Conservation (phyloP, 2,329 filamentous ascomycete genomes). For the Epichloe aotearoae region DNA sequence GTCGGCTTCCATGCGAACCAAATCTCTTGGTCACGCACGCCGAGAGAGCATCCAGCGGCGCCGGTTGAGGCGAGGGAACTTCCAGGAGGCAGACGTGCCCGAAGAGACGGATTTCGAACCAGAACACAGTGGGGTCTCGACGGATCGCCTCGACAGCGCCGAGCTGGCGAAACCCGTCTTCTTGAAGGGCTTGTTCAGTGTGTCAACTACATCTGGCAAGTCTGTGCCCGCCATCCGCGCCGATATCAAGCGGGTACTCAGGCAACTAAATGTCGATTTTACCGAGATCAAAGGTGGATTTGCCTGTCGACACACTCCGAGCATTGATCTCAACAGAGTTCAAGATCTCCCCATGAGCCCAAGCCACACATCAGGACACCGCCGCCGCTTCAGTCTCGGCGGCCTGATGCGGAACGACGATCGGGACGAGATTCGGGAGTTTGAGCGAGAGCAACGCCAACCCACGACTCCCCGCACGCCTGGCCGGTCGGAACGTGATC, state of each 20-base stretch:
- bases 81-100: conserved; percentile 63
- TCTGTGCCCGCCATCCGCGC: conserved; percentile 72
- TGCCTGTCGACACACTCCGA: conserved; percentile 74
- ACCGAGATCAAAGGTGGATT: conserved; percentile 90
- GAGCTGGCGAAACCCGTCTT: conserved; percentile 89
- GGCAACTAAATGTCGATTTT: conserved; percentile 80
- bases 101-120: conserved; percentile 84
- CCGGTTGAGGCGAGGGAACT: conserved; percentile 59
- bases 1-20: conserved; percentile 58
- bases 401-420: conserved; percentile 45
- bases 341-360: conserved; percentile 51
- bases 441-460: conserved; percentile 26
- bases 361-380: conserved; percentile 44
- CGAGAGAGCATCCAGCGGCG: conserved; percentile 87
- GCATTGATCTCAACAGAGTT: conserved; percentile 71
- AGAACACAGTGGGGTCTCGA: conserved; percentile 46
- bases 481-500: conserved; percentile 22
- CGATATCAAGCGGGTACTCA: conserved; percentile 83
- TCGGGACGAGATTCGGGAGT: conserved; percentile 57
- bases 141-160: conserved; percentile 49
- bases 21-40: conserved; percentile 78
- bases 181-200: conserved; percentile 92
- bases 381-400: conserved; percentile 73
- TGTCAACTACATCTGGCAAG: conserved; percentile 90
- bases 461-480: conserved; percentile 30